Percentiles rank a stretch among this genome's conserved stretches.
Evolutionary conservation across 176 grass and related monocot genomes (phyloP).

Genomic region (Lolium multiflorum): DNA sequence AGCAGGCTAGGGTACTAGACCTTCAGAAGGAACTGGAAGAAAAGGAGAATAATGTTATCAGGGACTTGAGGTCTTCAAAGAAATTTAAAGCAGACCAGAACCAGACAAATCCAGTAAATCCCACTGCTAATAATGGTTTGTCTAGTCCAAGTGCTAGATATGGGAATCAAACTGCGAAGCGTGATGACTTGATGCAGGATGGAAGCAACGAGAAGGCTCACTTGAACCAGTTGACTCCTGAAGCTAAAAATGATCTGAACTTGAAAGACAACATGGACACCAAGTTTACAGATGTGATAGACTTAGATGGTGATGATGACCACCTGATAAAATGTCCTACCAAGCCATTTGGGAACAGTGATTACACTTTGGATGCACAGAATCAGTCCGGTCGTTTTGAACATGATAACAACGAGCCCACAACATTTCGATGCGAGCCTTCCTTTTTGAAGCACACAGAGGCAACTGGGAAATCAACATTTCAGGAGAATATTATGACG

Average conservation of each 20-base stretch:
- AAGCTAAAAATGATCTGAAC: constrained; percentile 30
- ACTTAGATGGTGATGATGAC: constrained; percentile 46
- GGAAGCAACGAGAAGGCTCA: neutral
- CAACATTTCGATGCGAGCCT: constrained; percentile 10
- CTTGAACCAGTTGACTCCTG: constrained; percentile 1
- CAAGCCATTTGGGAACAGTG: constrained; percentile 29
- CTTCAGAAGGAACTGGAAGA: constrained; percentile 78
- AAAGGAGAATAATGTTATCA: constrained; percentile 78
- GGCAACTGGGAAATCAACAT: constrained; percentile 31
- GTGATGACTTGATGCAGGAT: constrained; percentile 36
- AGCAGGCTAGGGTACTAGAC: constrained; percentile 66
- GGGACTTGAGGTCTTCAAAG: constrained; percentile 76
- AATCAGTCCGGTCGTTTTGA: constrained; percentile 16
- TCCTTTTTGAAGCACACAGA: constrained; percentile 21
- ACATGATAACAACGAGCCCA: constrained; percentile 25
- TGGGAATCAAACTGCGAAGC: constrained; percentile 31
- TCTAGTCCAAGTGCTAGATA: constrained; percentile 12
- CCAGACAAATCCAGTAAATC: constrained; percentile 36
- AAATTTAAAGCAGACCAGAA: constrained; percentile 69
- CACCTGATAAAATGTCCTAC: constrained; percentile 16
- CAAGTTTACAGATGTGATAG: constrained; percentile 38
- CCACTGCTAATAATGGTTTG: constrained; percentile 16
- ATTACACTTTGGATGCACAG: neutral
- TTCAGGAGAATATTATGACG: constrained; percentile 29
- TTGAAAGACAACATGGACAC: constrained; percentile 15